Percentiles rank a stretch among this genome's conserved stretches.
These are phyloP conservation scores for Annulohypoxylon truncatum DNA, from an alignment of 2,329 filamentous ascomycete species.

Conservation along the genomic window DNA sequence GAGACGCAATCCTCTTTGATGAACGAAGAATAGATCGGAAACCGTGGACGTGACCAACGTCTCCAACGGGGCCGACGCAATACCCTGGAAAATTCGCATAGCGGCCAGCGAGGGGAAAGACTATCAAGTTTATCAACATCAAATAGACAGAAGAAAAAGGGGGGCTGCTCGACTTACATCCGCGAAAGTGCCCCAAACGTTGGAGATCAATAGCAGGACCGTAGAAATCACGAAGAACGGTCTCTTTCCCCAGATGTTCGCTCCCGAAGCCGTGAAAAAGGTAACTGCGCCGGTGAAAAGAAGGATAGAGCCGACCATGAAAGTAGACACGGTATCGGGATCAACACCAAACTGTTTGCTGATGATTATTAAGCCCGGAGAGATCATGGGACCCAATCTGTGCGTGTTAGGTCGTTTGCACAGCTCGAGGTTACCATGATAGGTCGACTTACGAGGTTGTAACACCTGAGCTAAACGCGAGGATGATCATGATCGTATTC, in stretches of 20 bases:
- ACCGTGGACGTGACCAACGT: conserved; percentile 44
- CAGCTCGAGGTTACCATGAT: not conserved
- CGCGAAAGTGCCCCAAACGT: conserved; percentile 45
- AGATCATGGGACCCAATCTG: conserved; percentile 44
- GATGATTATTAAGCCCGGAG: conserved; percentile 39
- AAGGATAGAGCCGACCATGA: conserved; percentile 43
- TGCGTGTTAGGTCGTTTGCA: conserved; percentile 13
- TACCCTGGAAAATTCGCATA: conserved; percentile 45
- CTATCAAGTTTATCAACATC: conserved; percentile 21
- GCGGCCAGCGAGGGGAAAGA: conserved; percentile 43
- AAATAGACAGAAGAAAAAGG: not conserved
- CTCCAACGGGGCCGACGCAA: conserved; percentile 42
- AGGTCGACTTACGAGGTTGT: conserved; percentile 39
- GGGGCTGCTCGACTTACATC: conserved; percentile 26
- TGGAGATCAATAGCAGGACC: conserved; percentile 36
- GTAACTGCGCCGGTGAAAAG: conserved; percentile 41
- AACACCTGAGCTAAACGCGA: conserved; percentile 43
- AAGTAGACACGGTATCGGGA: conserved; percentile 37
- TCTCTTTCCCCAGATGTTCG: conserved; percentile 44
- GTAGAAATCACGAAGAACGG: conserved; percentile 46
- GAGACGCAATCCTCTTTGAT: conserved; percentile 41
- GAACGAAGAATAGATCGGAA: conserved; percentile 44
- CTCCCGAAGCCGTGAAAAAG: conserved; percentile 43
- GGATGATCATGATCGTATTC: conserved; percentile 41
- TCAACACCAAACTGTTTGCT: conserved; percentile 38